Base-by-base conservation (phyloP, 106 monocot genomes). In the Dioscorea dumetorum region DNA sequence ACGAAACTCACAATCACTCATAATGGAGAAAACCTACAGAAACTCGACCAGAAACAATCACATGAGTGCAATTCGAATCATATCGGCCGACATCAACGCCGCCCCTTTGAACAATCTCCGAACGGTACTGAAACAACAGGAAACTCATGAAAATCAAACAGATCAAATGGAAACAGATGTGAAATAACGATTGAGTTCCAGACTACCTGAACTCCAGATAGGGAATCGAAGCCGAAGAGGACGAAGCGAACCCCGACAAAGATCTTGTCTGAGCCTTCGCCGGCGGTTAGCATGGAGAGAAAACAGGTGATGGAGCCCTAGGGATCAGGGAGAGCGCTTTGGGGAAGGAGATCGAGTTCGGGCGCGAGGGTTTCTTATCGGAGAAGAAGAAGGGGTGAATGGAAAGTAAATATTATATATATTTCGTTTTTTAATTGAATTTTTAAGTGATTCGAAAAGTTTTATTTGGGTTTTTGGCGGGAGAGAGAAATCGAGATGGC, bases 161-260 rank as follows among this genome's bases (percentile, higher is more conserved):
- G 5, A 41, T 41, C 41, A 41, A 8, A 41, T 6, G 41, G 41
- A 41, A 41, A 41, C 41, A 58, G 58, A 64, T 54, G 2, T 12
- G 5, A 18, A 15, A 54, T 13, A 18, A 1, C 15, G 54, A 54
- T 16, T 5, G 54, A 5, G 54, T 54, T 54, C 4, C 0, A 0
- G 54, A 22, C 2, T 14, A 99, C 99, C 93, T 93, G 99, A 61
- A 79, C 71, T 64, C 87, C 90, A 16, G 90, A 79, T 67, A 82
- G 87, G 22, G 93, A 79, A 71, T 99, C 90, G 73, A 99, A 87
- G 12, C 99, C 99, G 70, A 81, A 72, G 32, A 99, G 93, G 24
- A 93, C 78, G 73, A 99, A 99, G 24, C 85, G 77, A 31, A 99
- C 77, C 48, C 90, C 99, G 48, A 59, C 50, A 77, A 99, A 99